These are phyloP conservation scores for Podospora conica DNA, from an alignment of 495 filamentous ascomycete genomes.

Conservation along the genomic window DNA sequence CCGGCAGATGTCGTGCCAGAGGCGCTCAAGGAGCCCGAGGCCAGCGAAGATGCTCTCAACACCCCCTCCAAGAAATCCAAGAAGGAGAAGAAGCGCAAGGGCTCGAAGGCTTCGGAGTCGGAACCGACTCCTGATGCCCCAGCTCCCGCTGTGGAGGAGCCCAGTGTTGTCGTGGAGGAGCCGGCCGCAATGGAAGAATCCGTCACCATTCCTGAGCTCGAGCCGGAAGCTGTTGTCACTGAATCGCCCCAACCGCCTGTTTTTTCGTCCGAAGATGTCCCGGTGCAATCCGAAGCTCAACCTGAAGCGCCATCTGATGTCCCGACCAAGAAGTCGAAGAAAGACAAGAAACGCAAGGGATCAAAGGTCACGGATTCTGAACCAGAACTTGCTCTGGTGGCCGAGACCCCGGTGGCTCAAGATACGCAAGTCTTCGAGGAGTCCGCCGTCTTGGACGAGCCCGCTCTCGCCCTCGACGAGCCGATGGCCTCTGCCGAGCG, in stretches of 20 bases:
- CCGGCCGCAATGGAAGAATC: background rate
- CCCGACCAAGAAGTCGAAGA: conserved; percentile 20
- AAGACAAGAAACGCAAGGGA: conserved; percentile 30
- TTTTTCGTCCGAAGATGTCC: background rate
- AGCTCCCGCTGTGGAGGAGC: conserved; percentile 4
- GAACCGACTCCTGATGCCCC: conserved; percentile 3
- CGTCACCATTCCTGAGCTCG: background rate
- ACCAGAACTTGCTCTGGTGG: background rate
- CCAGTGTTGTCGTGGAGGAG: background rate
- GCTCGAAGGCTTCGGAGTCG: conserved; percentile 5
- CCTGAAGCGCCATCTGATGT: conserved; percentile 3
- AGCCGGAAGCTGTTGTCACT: background rate
- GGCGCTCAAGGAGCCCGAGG: background rate
- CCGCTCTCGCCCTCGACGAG: background rate
- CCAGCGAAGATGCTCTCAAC: background rate
- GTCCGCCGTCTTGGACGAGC: background rate
- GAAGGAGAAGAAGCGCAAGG: conserved; percentile 26
- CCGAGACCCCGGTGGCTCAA: background rate
- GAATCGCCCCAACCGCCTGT: background rate
- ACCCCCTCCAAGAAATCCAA: conserved; percentile 13
- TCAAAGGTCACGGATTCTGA: background rate
- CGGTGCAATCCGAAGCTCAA: background rate
- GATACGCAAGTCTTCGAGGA: background rate
- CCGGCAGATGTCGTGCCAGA: background rate
- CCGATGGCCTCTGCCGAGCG: background rate